phyloP scores from a whole-genome alignment of 176 grass and related monocot species.

The Areca catechu region DNA sequence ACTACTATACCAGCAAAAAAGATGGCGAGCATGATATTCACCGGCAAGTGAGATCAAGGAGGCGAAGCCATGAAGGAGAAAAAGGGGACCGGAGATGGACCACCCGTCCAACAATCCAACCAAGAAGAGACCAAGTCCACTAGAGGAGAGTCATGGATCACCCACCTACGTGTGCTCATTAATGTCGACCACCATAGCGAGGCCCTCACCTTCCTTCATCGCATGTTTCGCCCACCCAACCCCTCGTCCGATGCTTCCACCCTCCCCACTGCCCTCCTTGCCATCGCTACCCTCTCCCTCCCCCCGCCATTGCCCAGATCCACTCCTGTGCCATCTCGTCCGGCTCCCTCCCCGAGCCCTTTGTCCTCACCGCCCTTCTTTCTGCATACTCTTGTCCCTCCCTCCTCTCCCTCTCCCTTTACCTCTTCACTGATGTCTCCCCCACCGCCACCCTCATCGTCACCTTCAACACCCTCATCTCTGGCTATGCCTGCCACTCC shows the following conservation, averaged over 20 bases:
- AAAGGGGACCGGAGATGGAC: too few species aligned
- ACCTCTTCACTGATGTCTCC: slow-evolving; percentile 4
- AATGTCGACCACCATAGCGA: slow-evolving; percentile 24
- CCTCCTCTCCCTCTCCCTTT: slow-evolving; percentile 34
- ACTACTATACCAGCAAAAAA: too few species aligned
- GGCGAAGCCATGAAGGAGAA: too few species aligned
- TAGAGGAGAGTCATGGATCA: slow-evolving; percentile 43
- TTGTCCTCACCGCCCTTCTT: slow-evolving; percentile 45
- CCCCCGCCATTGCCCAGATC: slow-evolving; percentile 25
- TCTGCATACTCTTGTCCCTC: slow-evolving; percentile 37
- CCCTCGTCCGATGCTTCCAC: slow-evolving; percentile 20
- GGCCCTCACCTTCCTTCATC: slow-evolving; percentile 28
- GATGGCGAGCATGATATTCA: too few species aligned
- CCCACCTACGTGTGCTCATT: slow-evolving; percentile 25
- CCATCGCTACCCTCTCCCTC: slow-evolving; percentile 40
- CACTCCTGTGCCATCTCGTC: slow-evolving; percentile 49
- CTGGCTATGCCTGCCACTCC: slow-evolving; percentile 32
- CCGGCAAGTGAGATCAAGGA: too few species aligned
- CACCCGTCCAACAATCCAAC: too few species aligned
- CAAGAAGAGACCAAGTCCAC: too few species aligned
- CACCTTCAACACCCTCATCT: slow-evolving; percentile 60
- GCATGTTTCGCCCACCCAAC: slow-evolving; percentile 15
- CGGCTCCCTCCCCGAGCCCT: slow-evolving; percentile 39
- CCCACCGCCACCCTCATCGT: slow-evolving; percentile 26
- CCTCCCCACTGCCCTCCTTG: slow-evolving; percentile 45